These are phyloP conservation scores for Barbatosphaeria neglecta DNA, from an alignment of 495 filamentous ascomycete genomes.

Conservation along the genomic window DNA sequence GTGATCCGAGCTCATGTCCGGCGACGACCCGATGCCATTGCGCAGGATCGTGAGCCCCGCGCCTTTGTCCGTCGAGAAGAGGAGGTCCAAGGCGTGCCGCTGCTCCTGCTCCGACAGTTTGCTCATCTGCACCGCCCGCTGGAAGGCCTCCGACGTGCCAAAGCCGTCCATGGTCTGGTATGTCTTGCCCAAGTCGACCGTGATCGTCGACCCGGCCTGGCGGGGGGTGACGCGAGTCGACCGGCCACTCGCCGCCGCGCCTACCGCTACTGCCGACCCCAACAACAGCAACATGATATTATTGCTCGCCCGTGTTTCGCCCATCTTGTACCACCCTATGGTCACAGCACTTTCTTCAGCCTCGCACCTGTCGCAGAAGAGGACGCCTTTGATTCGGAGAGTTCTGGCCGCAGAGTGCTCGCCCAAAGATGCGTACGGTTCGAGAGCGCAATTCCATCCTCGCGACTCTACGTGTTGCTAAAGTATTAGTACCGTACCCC, in stretches of 20 bases:
- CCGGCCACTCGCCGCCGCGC: background rate
- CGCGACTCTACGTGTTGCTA: too few species aligned
- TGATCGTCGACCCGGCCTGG: constrained; percentile 16
- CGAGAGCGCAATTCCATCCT: too few species aligned
- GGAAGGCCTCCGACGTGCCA: constrained; percentile 40
- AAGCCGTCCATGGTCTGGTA: constrained; percentile 40
- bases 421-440: too few species aligned
- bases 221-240: background rate
- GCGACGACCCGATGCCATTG: constrained; percentile 41
- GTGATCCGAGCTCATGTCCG: constrained; percentile 21
- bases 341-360: too few species aligned
- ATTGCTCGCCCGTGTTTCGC: too few species aligned
- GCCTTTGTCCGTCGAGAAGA: constrained; percentile 34
- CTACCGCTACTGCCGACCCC: background rate
- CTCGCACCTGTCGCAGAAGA: too few species aligned
- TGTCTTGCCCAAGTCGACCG: constrained; percentile 22
- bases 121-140: constrained; percentile 26
- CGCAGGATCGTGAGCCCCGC: constrained; percentile 43
- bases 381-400: too few species aligned
- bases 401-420: too few species aligned
- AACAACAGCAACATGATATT: background rate
- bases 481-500: too few species aligned
- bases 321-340: too few species aligned
- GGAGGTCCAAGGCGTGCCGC: constrained; percentile 27
- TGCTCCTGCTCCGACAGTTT: constrained; percentile 18